These are phyloP conservation scores for Abrus precatorius DNA, from an alignment of 306 rosid species.

Conservation along the genomic window DNA sequence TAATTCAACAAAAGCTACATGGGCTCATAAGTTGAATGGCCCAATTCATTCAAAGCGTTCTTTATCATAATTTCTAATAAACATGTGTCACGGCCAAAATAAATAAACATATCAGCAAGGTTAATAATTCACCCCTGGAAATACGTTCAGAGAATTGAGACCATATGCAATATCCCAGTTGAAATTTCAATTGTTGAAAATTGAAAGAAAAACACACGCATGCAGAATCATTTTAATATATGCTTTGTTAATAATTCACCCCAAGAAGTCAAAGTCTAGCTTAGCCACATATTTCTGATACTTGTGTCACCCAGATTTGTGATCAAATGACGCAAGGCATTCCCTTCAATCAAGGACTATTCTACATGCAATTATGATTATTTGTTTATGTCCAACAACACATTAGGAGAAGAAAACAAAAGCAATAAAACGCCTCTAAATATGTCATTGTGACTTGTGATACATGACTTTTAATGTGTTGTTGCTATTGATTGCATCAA, in stretches of 20 bases:
- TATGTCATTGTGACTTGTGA: slow-evolving; percentile 40
- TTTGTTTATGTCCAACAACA: slow-evolving; percentile 39
- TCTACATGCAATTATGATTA: slow-evolving; percentile 42
- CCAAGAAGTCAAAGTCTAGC: slow-evolving; percentile 48
- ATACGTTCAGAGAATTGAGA: neutral
- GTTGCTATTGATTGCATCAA: neutral
- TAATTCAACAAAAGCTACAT: slow-evolving; percentile 9
- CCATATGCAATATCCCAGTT: neutral
- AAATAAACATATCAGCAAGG: too few species aligned
- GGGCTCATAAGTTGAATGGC: slow-evolving; percentile 38
- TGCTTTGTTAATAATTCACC: slow-evolving; percentile 1
- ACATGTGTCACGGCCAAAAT: neutral
- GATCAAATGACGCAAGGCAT: slow-evolving; percentile 45
- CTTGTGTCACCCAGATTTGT: slow-evolving; percentile 12
- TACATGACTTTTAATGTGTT: slow-evolving; percentile 23
- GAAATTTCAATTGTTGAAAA: slow-evolving; percentile 38
- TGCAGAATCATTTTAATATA: slow-evolving; percentile 24
- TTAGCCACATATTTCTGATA: slow-evolving; percentile 42
- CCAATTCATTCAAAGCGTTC: slow-evolving; percentile 33
- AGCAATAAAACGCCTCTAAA: slow-evolving; percentile 16
- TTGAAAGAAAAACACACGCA: neutral
- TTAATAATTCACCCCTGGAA: neutral
- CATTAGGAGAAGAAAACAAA: slow-evolving; percentile 20
- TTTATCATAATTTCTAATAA: neutral
- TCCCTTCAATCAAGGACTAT: slow-evolving; percentile 53